Evolutionary conservation across 1,284 basidiomycete genomes (phyloP), one percentile per base, ranked within the genome.

Genomic region (Fomitopsis betulina): DNA sequence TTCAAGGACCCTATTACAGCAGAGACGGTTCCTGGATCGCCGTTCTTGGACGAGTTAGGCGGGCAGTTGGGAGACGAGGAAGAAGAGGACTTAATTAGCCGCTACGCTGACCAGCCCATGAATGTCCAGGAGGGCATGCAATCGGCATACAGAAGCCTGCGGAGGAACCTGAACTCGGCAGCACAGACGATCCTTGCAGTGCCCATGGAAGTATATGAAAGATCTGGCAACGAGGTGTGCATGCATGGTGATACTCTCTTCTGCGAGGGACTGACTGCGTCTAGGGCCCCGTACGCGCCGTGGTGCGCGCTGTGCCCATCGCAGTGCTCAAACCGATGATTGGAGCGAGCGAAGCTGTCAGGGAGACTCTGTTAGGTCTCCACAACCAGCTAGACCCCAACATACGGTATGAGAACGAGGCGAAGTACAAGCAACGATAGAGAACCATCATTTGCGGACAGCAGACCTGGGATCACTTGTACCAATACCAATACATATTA

Each of bases 171-270:
- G 58, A 92, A 89, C 63, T 91, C 91, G 33, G 96, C 96, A 3
- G 97, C 96, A 13, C 96, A 99, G 75, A 99, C 97, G 0, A 99
- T 99, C 63, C 81, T 99, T 32, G 96, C 97, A 0, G 94, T 99
- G 1, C 96, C 96, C 0, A 98, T 99, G 95, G 97, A 99, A 72
- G 94, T 98, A 17, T 98, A 98, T 67, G 96, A 99, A 72, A 81
- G 90, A 59, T 90, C 91, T 13, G 91, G 91, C 17, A 90, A 87
- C 55, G 91, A 95, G 80, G 94, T 91, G 66, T 43, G 39, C 39
- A 45, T 53, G n/a, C 27, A 30, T 8, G 27, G 5, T 50, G 39
- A 43, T n/a, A 21, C 55, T n/a, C 7, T 5, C 32, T 23, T 53
- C 13, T 63, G 47, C 58, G 8, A 10, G 5, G 0, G 1, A 12